Percentiles rank a stretch among this genome's conserved stretches.
Conservation (phyloP, 306 rosid genomes). For the Chamaecrista fasciculata region DNA sequence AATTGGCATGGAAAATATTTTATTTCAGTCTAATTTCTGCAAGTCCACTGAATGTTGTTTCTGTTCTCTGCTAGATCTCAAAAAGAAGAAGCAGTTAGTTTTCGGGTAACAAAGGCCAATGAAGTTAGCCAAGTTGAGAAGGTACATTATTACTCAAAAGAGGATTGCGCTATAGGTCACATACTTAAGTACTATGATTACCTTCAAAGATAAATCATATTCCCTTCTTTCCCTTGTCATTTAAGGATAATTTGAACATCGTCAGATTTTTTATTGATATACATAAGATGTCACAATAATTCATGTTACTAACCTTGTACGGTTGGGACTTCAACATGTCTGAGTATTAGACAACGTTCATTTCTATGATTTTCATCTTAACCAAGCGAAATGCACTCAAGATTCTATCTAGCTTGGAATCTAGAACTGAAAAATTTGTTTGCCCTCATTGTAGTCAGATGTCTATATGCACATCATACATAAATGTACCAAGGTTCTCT, state of each 20-base stretch:
- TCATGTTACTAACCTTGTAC: neutral
- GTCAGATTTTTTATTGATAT: neutral
- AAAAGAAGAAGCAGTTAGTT: conserved; percentile 83
- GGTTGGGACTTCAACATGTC: neutral
- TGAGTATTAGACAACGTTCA: neutral
- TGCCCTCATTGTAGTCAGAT: neutral
- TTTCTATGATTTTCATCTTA: neutral
- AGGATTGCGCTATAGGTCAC: neutral
- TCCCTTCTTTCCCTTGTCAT: neutral
- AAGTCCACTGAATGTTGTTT: neutral
- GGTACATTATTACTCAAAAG: conserved; percentile 51
- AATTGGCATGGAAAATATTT: conserved; percentile 14
- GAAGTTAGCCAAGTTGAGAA: conserved; percentile 81
- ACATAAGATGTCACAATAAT: neutral
- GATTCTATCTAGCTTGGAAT: neutral
- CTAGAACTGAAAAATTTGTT: neutral
- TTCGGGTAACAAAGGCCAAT: conserved; percentile 60
- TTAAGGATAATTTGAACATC: neutral
- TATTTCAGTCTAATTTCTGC: neutral
- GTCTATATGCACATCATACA: neutral
- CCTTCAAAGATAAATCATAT: neutral
- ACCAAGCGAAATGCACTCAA: neutral
- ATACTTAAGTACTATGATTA: neutral
- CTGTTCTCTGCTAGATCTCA: conserved; percentile 56
- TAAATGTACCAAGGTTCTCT: neutral